Evolutionary conservation across 495 filamentous ascomycete genomes (phyloP).

Genomic region (Evernia prunastri): DNA sequence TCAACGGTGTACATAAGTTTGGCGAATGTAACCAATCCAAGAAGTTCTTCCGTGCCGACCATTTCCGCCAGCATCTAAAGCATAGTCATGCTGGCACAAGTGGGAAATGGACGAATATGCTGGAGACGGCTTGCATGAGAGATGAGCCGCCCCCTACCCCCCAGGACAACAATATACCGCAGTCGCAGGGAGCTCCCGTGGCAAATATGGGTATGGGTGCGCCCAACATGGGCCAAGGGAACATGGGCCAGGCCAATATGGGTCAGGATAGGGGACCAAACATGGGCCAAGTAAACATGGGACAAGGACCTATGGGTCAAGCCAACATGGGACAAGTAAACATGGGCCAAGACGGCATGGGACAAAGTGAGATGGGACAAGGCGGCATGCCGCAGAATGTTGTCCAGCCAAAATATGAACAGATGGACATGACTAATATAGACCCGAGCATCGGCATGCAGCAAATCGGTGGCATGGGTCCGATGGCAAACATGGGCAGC

Average conservation of each 20-base stretch:
- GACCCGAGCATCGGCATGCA: constrained; percentile 22
- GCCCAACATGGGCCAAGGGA: constrained; percentile 10
- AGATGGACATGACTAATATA: constrained; percentile 24
- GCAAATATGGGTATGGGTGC: constrained; percentile 28
- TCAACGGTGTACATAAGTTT: constrained; percentile 89
- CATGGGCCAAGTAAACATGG: constrained; percentile 20
- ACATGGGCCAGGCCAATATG: constrained; percentile 15
- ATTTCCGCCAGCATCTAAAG: constrained; percentile 97
- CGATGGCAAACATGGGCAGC: constrained; percentile 14
- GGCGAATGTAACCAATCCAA: constrained; percentile 97
- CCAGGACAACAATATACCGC: constrained; percentile 17
- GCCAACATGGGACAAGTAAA: constrained; percentile 13
- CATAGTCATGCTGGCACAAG: constrained; percentile 95
- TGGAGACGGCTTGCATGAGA: constrained; percentile 96
- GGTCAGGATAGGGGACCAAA: constrained; percentile 13
- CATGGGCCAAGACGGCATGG: constrained; percentile 13
- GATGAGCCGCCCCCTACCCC: constrained; percentile 53
- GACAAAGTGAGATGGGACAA: constrained; percentile 14
- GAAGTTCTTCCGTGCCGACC: constrained; percentile 96
- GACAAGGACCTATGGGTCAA: constrained; percentile 13
- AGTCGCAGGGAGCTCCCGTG: constrained; percentile 23
- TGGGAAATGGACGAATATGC: constrained; percentile 98
- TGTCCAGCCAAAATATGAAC: constrained; percentile 7
- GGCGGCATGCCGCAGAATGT: constrained; percentile 11
- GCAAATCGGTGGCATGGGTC: constrained; percentile 16